phyloP scores from a whole-genome alignment of 2,329 filamentous ascomycete species.

The Hymenoscyphus linearis region DNA sequence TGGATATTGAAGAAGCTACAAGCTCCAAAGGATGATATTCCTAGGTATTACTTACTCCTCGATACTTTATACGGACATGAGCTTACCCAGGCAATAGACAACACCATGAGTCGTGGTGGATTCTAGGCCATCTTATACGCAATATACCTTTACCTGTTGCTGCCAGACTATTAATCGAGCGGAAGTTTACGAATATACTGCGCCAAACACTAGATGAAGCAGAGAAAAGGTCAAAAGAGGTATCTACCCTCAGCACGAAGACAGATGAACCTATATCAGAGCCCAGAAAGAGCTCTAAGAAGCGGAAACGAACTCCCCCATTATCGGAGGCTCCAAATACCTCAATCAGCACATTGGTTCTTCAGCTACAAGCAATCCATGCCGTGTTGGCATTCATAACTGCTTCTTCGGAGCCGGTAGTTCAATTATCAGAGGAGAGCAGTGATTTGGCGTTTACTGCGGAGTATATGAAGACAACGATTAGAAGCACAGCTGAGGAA shows the following conservation, averaged over 20 bases:
- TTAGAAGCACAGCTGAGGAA: conserved; percentile 28
- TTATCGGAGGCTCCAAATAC: background rate
- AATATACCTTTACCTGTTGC: conserved; percentile 65
- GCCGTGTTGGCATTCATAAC: conserved; percentile 20
- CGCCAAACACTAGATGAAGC: conserved; percentile 59
- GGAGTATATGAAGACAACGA: conserved; percentile 30
- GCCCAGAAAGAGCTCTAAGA: conserved; percentile 33
- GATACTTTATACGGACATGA: background rate
- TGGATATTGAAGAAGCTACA: conserved; percentile 60
- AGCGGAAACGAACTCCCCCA: conserved; percentile 28
- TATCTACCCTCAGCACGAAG: background rate
- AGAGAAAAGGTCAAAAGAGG: conserved; percentile 29
- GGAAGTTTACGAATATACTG: conserved; percentile 61
- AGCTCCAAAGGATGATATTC: conserved; percentile 32
- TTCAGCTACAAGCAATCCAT: conserved; percentile 15
- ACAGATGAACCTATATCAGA: conserved; percentile 11
- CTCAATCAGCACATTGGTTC: background rate
- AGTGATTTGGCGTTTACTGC: conserved; percentile 21
- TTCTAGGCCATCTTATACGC: conserved; percentile 55
- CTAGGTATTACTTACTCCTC: conserved; percentile 5
- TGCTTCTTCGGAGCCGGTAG: conserved; percentile 13
- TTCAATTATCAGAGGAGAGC: conserved; percentile 6
- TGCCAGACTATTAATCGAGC: conserved; percentile 65
- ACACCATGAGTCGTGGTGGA: conserved; percentile 45
- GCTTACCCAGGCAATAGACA: conserved; percentile 8